Base-by-base conservation (phyloP, 1,139 yeast genomes). In the Blastobotrys petasosporus region DNA sequence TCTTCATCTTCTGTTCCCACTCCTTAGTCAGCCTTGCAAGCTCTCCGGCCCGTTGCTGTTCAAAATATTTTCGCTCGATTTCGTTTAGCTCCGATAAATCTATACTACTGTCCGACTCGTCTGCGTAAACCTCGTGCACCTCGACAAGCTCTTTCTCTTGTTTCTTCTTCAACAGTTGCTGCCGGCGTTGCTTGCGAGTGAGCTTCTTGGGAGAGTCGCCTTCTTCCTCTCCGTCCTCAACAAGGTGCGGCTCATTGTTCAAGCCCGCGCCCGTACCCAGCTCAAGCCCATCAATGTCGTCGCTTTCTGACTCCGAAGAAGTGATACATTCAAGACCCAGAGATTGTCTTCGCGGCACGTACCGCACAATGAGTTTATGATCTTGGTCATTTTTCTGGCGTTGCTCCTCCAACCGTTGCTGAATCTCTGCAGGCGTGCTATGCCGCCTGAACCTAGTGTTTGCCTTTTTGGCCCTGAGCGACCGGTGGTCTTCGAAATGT, bases 131-230 rank as follows among this genome's bases (percentile, higher is more conserved):
- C 23, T 39, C 39, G 15, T 41, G 23, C 17, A 47, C 40, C 29
- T 44, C 33, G 28, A 39, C 12, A 37, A 29, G 9, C 3, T 7
- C 32, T 29, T 25, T 31, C 33, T 39, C 42, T 12, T 42, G 37
- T n/a, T 41, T 37, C 20, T 44, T 46, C 25, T 39, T 41, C 29
- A 29, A 39, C 35, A 39, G 45, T 11, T 13, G 33, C 20, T 35
- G 39, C 10, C 45, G 39, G n/a, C 43, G 39, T 37, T 32, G 42
- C 15, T 25, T 30, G n/a, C 40, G 17, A 4, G 42, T 38, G 3
- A 32, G 32, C 23, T 39, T 23, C 53, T 55, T 40, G 57, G 70
- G 31, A 23, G 11, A 17, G 16, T 25, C 17, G 33, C 20, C 28
- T 11, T 36, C 39, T 15, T 20, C 42, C 9, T 20, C 37, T 20